Evolutionary conservation across 768 basidiomycete species (phyloP), one percentile per base, ranked within the genome.

Genomic region (Suillus paluster): DNA sequence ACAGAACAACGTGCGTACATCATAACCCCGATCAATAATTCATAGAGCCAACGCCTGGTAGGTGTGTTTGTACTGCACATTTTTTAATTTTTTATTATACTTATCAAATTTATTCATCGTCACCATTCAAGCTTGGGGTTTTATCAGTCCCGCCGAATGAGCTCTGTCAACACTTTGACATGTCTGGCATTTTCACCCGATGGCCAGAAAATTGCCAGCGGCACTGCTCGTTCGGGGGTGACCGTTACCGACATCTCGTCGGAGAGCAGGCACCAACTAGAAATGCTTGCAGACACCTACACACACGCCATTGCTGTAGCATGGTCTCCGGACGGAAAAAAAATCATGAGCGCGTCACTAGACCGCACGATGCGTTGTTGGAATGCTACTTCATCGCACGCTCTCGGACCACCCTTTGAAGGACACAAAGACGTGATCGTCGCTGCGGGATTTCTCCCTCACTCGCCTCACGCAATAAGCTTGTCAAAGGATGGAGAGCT

Each of bases 361-460:
- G 75, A 75, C 54, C 64, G 68, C 1, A 71, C 68, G 1, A 38
- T 75, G 45, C 73, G 70, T n/a, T 70, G 73, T 1, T 75, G 73
- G 75, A 36, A 63, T 21, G 65, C 65, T 5, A 38, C 70, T 21
- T 66, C 44, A 8, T 70, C 64, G 45, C 48, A 69, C 3, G 64
- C 63, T 59, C 42, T 60, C 7, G 67, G 65, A 41, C 74, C 71
- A 17, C 71, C 71, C 56, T 41, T 75, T 2, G 67, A 70, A 14
- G 72, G 66, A 4, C 73, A 75, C 36, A 39, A 55, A 38, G 53
- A 55, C 23, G 3, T 25, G 23, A 38, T 55, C 8, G 23, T 55
- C 10, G 17, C 53, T 2, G 23, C 10, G 3, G 23, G 21, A 4
- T 55, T 55, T 55, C 53, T 55, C 23, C 53, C 15, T 6, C 36